These are phyloP conservation scores for Trichophaea hybrida DNA, from an alignment of 2,329 filamentous ascomycete genomes.

Conservation along the genomic window DNA sequence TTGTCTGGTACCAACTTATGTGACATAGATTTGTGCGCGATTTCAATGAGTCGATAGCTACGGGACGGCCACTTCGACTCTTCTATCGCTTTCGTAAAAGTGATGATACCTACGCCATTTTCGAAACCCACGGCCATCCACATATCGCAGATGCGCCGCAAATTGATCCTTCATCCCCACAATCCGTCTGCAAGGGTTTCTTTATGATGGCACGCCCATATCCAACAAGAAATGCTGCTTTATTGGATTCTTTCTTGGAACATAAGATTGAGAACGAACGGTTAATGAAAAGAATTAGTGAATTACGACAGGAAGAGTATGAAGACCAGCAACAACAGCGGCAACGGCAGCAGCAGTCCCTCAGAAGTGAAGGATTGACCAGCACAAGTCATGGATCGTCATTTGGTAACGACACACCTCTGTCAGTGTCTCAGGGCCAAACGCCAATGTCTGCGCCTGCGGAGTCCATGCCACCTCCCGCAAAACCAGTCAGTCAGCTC, in stretches of 20 bases:
- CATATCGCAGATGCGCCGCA: constrained; percentile 57
- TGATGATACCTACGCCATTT: constrained; percentile 60
- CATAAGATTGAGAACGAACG: constrained; percentile 95
- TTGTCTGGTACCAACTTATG: not conserved
- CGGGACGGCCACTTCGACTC: constrained; percentile 62
- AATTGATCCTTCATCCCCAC: constrained; percentile 22
- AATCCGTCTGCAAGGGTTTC: constrained; percentile 59
- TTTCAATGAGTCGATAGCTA: constrained; percentile 76
- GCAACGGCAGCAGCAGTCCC: constrained; percentile 40
- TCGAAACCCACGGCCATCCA: constrained; percentile 85
- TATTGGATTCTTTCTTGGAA: constrained; percentile 85
- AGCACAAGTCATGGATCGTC: constrained; percentile 19
- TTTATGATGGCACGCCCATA: constrained; percentile 90
- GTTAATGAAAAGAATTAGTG: constrained; percentile 66
- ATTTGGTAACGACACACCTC: constrained; percentile 17
- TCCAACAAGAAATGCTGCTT: constrained; percentile 68
- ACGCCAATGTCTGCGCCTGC: constrained; percentile 30
- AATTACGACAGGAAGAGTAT: constrained; percentile 71
- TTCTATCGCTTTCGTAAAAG: constrained; percentile 73
- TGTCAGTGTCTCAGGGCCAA: constrained; percentile 11
- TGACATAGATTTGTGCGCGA: constrained; percentile 45
- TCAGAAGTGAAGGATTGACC: constrained; percentile 23
- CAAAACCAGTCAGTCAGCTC: constrained; percentile 51
- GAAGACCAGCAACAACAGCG: constrained; percentile 47
- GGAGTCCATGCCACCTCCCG: constrained; percentile 49